Evolutionary conservation across 2,329 filamentous ascomycete genomes (phyloP).

Genomic region (Penicillium concentricum): DNA sequence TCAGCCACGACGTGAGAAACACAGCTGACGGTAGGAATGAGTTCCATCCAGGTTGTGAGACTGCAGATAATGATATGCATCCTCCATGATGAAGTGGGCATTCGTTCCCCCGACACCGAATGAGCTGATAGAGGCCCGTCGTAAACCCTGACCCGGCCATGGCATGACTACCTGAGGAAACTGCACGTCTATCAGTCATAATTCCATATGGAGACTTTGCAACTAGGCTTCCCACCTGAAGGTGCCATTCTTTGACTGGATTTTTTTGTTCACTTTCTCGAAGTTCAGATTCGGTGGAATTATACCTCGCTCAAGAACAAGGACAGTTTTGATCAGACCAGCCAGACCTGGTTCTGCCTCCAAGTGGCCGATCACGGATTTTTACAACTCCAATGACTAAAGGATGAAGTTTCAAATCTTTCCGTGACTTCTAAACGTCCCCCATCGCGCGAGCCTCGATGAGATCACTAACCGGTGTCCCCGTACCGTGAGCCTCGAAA

Average conservation of each 20-base stretch:
- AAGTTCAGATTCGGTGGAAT: not conserved
- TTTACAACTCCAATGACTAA: conserved; percentile 1
- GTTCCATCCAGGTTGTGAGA: not conserved
- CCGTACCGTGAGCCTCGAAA: conserved; percentile 22
- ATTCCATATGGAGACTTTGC: too few species aligned
- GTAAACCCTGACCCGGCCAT: not conserved
- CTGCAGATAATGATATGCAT: conserved; percentile 1
- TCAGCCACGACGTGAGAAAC: too few species aligned
- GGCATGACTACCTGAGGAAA: not conserved
- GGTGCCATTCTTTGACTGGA: too few species aligned
- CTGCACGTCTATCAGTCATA: too few species aligned
- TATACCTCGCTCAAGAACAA: not conserved
- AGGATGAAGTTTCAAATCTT: conserved; percentile 6
- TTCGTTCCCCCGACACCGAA: conserved; percentile 29
- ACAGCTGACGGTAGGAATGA: not conserved
- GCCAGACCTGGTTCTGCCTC: not conserved
- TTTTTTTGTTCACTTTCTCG: not conserved
- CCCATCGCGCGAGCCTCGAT: conserved; percentile 13
- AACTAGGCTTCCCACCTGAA: too few species aligned
- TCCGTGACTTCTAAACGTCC: not conserved
- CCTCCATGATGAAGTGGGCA: conserved; percentile 21
- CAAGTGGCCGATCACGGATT: not conserved
- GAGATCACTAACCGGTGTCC: conserved; percentile 19
- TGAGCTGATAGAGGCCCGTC: conserved; percentile 19
- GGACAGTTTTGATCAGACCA: not conserved